Evolutionary conservation across 2,329 filamentous ascomycete species (phyloP), one percentile per base, ranked within the genome.

Genomic region (Lasiodiplodia gonubiensis): DNA sequence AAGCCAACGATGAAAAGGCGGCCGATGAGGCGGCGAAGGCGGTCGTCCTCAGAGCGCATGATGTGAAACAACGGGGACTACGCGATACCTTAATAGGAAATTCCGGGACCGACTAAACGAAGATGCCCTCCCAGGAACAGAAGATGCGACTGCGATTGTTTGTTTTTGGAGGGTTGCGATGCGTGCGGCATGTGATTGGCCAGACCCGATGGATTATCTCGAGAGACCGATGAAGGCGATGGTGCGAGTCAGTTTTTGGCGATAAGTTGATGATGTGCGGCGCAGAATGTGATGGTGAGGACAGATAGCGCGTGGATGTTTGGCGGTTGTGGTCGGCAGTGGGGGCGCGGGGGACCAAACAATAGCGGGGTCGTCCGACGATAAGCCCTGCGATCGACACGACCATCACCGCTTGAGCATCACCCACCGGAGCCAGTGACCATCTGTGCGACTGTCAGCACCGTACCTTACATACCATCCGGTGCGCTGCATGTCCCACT

Each of bases 1-100:
- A 67, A 67, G 21, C 65, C 65, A 48, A 67, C 65, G 12, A 67
- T 61, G 54, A 60, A 67, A 10, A 67, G 48, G 10, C 21, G 54
- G 12, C 65, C 65, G 49, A 67, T 61, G 33, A 27, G 33, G 33
- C 55, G 65, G 12, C 65, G 65, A 8, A 60, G 33, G 4, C 30
- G n/a, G 48, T 67, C 65, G 30, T 61, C 23, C 14, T 23, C 16
- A 30, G 51, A 3, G 1, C 30, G n/a, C 64, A 66, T 66, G 39
- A 18, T 33, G 33, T 33, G 33, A 23, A 21, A 12, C 10, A 10
- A 8, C 4, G 4, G 49, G 49, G 6, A 18, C 39, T 14, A 23
- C 57, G 42, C 23, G 57, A 48, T 61, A 16, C 55, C 55, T 16
- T 2, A 46, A 46, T 7, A 12, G 55, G 55, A 39, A 61, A 35